Evolutionary conservation across 2,329 filamentous ascomycete genomes (phyloP).

Genomic region (Capronia americana): DNA sequence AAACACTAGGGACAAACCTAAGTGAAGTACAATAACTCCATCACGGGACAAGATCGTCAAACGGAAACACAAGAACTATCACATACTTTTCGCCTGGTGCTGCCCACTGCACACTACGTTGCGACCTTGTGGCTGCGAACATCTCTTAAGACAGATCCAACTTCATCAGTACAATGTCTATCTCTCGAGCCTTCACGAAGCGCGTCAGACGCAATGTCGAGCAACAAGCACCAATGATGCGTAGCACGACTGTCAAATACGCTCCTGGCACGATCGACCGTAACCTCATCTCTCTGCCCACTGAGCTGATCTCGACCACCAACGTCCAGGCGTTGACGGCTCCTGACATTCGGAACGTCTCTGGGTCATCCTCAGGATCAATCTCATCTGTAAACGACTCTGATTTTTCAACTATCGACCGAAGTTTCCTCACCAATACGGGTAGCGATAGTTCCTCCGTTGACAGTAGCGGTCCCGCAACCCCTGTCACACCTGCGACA

Average conservation of each 20-base stretch:
- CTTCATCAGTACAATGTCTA: conserved; percentile 41
- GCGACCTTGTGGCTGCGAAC: conserved; percentile 3
- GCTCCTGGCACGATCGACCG: conserved; percentile 54
- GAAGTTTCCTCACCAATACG: conserved; percentile 56
- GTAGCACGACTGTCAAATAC: conserved; percentile 53
- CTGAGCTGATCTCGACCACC: conserved; percentile 89
- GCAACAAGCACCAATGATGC: conserved; percentile 49
- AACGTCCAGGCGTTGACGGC: conserved; percentile 97
- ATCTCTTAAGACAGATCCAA: conserved; percentile 6
- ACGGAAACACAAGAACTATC: conserved; percentile 6
- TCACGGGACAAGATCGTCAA: conserved; percentile 5
- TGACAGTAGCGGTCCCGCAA: conserved; percentile 46
- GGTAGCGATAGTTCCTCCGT: conserved; percentile 53
- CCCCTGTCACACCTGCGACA: conserved; percentile 58
- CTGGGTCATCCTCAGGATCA: conserved; percentile 59
- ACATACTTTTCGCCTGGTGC: not conserved
- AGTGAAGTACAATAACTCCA: not conserved
- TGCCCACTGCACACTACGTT: not conserved
- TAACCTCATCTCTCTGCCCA: conserved; percentile 76
- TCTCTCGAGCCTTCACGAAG: conserved; percentile 55
- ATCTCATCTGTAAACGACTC: conserved; percentile 69
- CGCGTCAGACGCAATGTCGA: conserved; percentile 56
- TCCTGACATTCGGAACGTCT: conserved; percentile 70
- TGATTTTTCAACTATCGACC: conserved; percentile 57
- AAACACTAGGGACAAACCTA: conserved; percentile 5